Evolutionary conservation across 78 protist genomes (phyloP).

Genomic region (Creolimax fragrantissima): DNA sequence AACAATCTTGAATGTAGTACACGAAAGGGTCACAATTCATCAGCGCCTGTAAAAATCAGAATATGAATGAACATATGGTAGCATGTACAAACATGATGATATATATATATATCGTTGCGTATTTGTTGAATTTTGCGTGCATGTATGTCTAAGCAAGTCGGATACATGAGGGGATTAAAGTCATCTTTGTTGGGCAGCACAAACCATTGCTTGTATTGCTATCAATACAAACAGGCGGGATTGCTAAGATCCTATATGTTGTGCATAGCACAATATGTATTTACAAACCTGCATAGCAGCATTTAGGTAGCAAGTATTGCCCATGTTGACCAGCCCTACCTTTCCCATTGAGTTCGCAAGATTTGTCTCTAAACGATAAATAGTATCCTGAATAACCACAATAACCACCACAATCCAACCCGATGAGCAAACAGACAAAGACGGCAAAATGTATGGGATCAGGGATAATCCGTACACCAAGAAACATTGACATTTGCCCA

Average conservation of each 20-base stretch:
- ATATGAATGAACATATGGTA: no score
- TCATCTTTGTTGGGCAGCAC: no score
- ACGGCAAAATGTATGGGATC: background rate
- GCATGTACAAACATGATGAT: no score
- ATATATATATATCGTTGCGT: no score
- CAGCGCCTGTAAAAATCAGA: background rate
- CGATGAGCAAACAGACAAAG: background rate
- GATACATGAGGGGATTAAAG: no score
- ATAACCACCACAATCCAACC: background rate
- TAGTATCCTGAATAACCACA: background rate
- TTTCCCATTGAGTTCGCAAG: background rate
- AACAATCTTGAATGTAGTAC: background rate
- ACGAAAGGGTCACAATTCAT: background rate
- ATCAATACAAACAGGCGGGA: no score
- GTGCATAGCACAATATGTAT: no score
- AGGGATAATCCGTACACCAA: background rate
- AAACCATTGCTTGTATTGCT: no score
- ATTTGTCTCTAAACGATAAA: background rate
- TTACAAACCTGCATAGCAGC: constrained; percentile 33
- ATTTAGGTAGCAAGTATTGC: constrained; percentile 84
- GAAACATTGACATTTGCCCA: no score
- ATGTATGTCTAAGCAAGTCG: no score
- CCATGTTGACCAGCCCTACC: constrained; percentile 60
- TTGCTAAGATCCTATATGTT: no score
- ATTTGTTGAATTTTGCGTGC: no score